Conservation (phyloP, 352 stramenopile genomes). For the Phytopythium litorale region DNA sequence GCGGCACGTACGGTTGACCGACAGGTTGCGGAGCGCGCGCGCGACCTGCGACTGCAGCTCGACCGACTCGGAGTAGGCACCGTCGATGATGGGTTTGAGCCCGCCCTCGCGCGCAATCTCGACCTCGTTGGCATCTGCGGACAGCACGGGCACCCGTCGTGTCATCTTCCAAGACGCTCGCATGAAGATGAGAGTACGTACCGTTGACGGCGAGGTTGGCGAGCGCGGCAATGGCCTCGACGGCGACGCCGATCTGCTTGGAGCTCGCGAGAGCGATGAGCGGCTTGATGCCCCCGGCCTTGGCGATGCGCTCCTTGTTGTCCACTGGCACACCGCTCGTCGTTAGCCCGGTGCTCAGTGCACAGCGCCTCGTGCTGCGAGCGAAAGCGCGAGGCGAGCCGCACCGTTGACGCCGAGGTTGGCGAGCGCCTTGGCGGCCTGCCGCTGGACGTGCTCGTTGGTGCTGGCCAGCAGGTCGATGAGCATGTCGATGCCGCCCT, state of each 20-base stretch:
- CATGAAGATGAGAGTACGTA: conserved; percentile 11
- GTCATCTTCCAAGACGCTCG: not conserved
- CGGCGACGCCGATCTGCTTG: conserved; percentile 78
- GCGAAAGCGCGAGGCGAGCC: not conserved
- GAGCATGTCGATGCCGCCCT: conserved; percentile 93
- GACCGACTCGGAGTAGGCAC: conserved; percentile 70
- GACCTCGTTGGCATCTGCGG: conserved; percentile 89
- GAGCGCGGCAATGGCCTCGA: conserved; percentile 92
- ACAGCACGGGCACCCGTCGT: not conserved
- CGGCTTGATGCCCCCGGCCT: conserved; percentile 87
- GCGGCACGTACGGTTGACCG: conserved; percentile 81
- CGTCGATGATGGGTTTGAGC: conserved; percentile 89
- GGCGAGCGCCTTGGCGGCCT: conserved; percentile 92
- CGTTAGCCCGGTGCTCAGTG: no score
- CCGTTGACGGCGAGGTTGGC: conserved; percentile 94
- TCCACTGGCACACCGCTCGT: conserved; percentile 37
- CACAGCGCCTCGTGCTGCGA: no score
- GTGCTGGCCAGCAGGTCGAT: conserved; percentile 84
- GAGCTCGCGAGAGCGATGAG: conserved; percentile 81
- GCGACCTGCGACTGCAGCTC: conserved; percentile 87
- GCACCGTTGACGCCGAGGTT: conserved; percentile 91
- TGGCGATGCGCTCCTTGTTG: conserved; percentile 93
- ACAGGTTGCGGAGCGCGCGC: conserved; percentile 92
- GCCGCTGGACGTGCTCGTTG: conserved; percentile 89
- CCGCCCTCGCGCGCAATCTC: conserved; percentile 88